These are phyloP conservation scores for Crucihimalaya himalaica DNA, from an alignment of 345 rosid genomes.

Conservation along the genomic window DNA sequence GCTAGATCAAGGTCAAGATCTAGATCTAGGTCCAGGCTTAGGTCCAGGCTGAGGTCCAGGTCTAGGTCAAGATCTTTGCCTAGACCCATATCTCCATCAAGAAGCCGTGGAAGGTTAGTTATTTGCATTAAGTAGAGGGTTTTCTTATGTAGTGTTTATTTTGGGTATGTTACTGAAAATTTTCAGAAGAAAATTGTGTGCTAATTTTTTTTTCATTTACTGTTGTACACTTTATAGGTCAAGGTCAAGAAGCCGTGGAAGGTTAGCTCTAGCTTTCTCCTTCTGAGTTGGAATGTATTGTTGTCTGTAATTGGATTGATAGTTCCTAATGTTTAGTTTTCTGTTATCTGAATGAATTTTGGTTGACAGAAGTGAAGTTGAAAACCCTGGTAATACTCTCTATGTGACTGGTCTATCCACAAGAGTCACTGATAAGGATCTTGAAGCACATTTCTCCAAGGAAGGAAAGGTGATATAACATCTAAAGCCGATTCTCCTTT, in stretches of 20 bases:
- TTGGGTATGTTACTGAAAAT: not conserved
- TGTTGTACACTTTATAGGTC: conserved; percentile 51
- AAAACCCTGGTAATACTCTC: conserved; percentile 80
- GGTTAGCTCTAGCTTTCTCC: conserved; percentile 49
- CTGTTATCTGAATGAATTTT: conserved; percentile 3
- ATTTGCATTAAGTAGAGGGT: not conserved
- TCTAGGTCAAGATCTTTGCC: conserved; percentile 67
- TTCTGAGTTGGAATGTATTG: not conserved
- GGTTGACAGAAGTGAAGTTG: conserved; percentile 47
- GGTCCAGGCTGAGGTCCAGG: conserved; percentile 58
- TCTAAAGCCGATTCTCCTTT: not conserved
- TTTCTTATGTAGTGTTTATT: conserved; percentile 15
- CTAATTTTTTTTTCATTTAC: conserved; percentile 16
- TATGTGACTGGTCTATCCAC: conserved; percentile 96
- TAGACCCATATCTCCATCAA: conserved; percentile 69
- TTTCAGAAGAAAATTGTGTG: not conserved
- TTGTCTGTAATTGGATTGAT: not conserved
- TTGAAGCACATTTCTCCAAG: conserved; percentile 91
- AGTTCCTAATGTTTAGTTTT: not conserved
- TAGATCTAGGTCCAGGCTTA: conserved; percentile 40
- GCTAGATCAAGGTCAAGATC: conserved; percentile 49
- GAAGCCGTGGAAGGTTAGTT: conserved; percentile 84
- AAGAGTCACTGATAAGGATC: conserved; percentile 85
- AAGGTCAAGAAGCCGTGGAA: conserved; percentile 82
- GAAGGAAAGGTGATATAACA: conserved; percentile 82